Evolutionary conservation across 768 basidiomycete species (phyloP), one percentile per base, ranked within the genome.

Genomic region (Lactarius indigo): DNA sequence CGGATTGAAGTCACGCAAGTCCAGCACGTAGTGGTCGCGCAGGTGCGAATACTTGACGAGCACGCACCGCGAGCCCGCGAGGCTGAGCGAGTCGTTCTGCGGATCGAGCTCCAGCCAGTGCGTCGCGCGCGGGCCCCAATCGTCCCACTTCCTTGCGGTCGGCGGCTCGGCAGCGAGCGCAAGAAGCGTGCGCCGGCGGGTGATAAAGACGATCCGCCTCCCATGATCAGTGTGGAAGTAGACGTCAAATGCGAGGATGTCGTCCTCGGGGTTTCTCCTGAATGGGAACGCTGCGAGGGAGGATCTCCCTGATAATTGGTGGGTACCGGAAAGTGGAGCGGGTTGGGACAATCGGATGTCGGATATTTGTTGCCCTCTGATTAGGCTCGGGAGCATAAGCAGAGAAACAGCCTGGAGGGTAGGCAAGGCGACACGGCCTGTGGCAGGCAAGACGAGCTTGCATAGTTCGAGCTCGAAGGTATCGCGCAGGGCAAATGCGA

Each of bases 21-120:
- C 65, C 28, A 66, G 65, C 18, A 52, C 56, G 12, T 13, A 63
- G 44, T 66, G 61, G 17, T 35, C 9, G 6, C 61, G 65, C 15
- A 66, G 28, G 57, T 66, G 65, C 30, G 56, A 66, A 26, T 66
- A 66, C 39, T 63, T 66, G 12, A 63, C 55, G 18, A 66, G 56
- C 41, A 44, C 65, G 26, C 65, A 66, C 17, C 65, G 55, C 65
- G 65, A 66, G 28, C 65, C 65, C 3, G 65, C 35, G 28, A 66
- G 44, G 57, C 65, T 66, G n/a, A 66, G 57, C 12, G 65, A 52
- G 57, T 66, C 65, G 15, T 66, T 50, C 47, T 13, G n/a, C 0
- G 65, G 65, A 37, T 66, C 65, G 26, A 66, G 56, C 15, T 66
- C 65, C 56, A 63, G 62, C 65, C 65, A 66, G n/a, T 66, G 65